Conservation (phyloP, 257 asterid species). For the Gynochthodes officinalis region DNA sequence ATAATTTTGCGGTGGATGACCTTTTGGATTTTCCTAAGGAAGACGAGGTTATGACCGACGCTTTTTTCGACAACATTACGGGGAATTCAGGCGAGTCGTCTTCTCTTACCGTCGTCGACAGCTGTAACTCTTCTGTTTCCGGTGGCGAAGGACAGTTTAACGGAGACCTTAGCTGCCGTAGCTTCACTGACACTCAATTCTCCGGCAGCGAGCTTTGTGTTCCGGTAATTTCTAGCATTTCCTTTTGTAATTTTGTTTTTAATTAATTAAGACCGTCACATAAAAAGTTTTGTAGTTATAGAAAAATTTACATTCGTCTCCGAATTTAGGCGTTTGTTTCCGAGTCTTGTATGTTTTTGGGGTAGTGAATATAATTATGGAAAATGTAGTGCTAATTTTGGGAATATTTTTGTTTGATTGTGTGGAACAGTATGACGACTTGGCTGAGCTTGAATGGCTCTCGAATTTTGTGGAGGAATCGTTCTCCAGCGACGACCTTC, state of each 20-base stretch:
- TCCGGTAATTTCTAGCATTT: constrained; percentile 50
- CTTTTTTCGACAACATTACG: constrained; percentile 52
- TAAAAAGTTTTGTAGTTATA: neutral
- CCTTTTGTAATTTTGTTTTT: neutral
- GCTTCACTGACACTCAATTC: constrained; percentile 66
- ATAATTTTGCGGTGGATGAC: constrained; percentile 66
- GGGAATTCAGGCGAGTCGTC: constrained; percentile 74
- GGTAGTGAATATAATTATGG: neutral
- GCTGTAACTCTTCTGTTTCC: constrained; percentile 79
- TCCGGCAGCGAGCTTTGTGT: constrained; percentile 78
- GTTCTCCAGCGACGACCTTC: constrained; percentile 78
- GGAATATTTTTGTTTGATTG: neutral
- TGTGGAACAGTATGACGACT: constrained; percentile 66
- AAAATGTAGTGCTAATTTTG: constrained; percentile 4
- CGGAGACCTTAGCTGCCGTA: constrained; percentile 77
- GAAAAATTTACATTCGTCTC: neutral
- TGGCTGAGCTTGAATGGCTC: constrained; percentile 98
- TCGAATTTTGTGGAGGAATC: constrained; percentile 97
- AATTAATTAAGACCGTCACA: neutral
- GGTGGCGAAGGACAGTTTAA: constrained; percentile 62
- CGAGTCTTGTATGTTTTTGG: neutral
- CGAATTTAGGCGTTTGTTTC: neutral
- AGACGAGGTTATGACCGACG: constrained; percentile 82
- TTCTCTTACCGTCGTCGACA: constrained; percentile 64
- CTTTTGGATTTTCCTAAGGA: constrained; percentile 85